Conservation (phyloP, 2,329 filamentous ascomycete genomes). For the Monosporascus ibericus region DNA sequence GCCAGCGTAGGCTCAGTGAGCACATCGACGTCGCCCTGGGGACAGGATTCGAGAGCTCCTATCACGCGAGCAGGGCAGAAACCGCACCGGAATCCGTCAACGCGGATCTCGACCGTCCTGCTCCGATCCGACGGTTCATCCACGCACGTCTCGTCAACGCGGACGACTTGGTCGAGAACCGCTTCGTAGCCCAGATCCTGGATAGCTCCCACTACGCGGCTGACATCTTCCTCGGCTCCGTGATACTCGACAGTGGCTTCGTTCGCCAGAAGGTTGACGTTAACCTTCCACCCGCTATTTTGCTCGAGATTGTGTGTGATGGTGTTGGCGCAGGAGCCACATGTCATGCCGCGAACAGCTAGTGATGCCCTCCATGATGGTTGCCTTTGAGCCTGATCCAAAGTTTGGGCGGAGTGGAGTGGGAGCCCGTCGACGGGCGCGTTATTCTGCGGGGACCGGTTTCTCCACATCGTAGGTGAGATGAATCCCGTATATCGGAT, state of each 20-base stretch:
- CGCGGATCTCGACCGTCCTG: slow-evolving; percentile 56
- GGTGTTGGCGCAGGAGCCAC: slow-evolving; percentile 59
- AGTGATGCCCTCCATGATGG: slow-evolving; percentile 25
- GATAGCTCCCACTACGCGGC: slow-evolving; percentile 46
- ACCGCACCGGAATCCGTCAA: slow-evolving; percentile 70
- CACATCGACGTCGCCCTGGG: slow-evolving; percentile 47
- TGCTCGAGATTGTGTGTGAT: slow-evolving; percentile 56
- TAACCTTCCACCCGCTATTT: slow-evolving; percentile 51
- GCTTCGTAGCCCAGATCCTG: slow-evolving; percentile 63
- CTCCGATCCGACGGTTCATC: slow-evolving; percentile 21
- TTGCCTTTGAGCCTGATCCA: not conserved
- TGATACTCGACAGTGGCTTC: slow-evolving; percentile 56
- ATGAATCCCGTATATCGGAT: slow-evolving; percentile 9
- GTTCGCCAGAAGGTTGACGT: slow-evolving; percentile 61
- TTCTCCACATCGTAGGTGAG: not conserved
- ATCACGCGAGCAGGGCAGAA: slow-evolving; percentile 60
- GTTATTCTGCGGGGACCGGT: not conserved
- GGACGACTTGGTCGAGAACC: slow-evolving; percentile 44
- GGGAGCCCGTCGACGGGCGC: not conserved
- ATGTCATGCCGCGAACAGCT: slow-evolving; percentile 70
- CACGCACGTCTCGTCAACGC: slow-evolving; percentile 23
- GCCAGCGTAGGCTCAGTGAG: slow-evolving; percentile 49
- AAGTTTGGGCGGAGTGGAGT: not conserved
- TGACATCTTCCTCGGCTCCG: slow-evolving; percentile 36
- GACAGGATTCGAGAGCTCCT: slow-evolving; percentile 43